Evolutionary conservation across 305 asterid species (phyloP), one percentile per base, ranked within the genome.

Genomic region (Salvia sclarea): DNA sequence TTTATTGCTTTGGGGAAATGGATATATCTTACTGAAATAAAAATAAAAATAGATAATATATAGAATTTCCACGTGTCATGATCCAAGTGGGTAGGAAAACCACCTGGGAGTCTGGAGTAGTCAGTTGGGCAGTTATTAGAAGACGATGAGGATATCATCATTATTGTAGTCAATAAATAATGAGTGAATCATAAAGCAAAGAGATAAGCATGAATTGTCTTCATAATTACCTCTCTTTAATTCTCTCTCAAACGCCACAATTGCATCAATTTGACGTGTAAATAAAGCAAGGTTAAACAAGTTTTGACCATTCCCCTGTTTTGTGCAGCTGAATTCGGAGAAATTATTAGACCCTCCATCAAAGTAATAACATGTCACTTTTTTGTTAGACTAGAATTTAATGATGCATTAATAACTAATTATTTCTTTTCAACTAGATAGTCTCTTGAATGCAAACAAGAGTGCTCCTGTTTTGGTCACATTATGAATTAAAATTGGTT

Each of bases 181-280:
- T 73, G 79, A 78, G 81, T 65, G 74, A 50, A 56, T 41, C 2
- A 70, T 66, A 58, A 64, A 71, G 40, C 47, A 45, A 68, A 35
- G 68, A 37, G 60, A 74, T 74, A 77, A 78, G 74, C 76, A 69
- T 57, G 75, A 61, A 73, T 59, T 62, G 70, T 79, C 73, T 76
- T 58, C 66, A 78, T 70, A 28, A 81, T 81, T 56, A 20, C 21
- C 33, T 45, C 25, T 0, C 5, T 62, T 71, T 73, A 4, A 25
- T 0, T 28, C 33, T 28, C 33, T 28, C 33, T 28, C 33, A 28
- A 1, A 3, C 33, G 2, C 33, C 33, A 28, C 4, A 28, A 55
- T 67, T 60, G 31, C 60, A 70, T 52, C 41, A 35, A 53, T 52
- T 60, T 35, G 66, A 44, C 53, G 61, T 37, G 37, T 13, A 40